Percentiles rank a stretch among this genome's conserved stretches.
Conservation (phyloP, 169 alveolate genomes). For the Cryptosporidium tyzzeri region DNA sequence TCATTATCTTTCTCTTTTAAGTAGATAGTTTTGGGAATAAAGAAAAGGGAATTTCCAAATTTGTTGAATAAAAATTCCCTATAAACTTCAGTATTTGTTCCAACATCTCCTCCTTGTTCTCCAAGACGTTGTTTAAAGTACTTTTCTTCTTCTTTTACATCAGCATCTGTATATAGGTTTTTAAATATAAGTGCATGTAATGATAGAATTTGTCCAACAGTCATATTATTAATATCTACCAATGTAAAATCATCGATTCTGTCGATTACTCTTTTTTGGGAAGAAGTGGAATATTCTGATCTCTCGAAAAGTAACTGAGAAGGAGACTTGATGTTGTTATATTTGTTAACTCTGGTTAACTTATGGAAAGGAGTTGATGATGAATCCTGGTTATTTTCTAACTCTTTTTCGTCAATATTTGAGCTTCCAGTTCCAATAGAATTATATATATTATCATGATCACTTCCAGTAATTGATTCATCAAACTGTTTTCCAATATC, state of each 20-base stretch:
- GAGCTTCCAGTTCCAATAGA: not conserved
- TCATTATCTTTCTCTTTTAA: not conserved
- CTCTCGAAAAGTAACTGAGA: constrained; percentile 44
- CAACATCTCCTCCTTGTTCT: constrained; percentile 50
- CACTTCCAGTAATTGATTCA: no score
- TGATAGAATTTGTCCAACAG: not conserved
- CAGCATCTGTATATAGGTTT: constrained; percentile 3
- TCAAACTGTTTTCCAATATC: not conserved
- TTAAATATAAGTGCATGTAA: not conserved
- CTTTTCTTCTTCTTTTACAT: constrained; percentile 2
- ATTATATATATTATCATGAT: no score
- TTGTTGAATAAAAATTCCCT: not conserved
- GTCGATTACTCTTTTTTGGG: constrained; percentile 58
- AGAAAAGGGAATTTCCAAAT: not conserved
- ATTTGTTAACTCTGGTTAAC: not conserved
- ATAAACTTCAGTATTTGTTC: constrained; percentile 27
- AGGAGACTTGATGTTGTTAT: not conserved
- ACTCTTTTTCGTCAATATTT: not conserved
- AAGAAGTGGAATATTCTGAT: constrained; percentile 26
- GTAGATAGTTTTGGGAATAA: constrained; percentile 37
- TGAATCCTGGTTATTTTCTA: not conserved
- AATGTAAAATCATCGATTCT: constrained; percentile 24
- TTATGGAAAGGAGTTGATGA: not conserved
- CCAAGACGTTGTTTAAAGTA: constrained; percentile 21
- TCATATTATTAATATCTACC: not conserved